Conservation (phyloP, 768 basidiomycete genomes). For the Pleurotus sapidus region DNA sequence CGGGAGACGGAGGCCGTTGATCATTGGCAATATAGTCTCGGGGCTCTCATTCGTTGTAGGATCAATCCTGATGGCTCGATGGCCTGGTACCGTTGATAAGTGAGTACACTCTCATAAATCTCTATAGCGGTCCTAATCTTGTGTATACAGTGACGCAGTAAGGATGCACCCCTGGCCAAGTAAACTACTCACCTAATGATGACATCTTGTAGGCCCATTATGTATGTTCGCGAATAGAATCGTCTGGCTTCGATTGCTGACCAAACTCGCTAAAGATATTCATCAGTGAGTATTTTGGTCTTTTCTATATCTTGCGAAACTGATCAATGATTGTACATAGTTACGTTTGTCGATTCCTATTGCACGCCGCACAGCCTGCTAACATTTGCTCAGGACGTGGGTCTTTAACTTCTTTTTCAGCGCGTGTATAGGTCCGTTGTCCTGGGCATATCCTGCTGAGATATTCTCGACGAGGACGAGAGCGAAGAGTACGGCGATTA, state of each 20-base stretch:
- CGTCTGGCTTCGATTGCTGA: neutral
- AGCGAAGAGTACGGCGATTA: conserved; percentile 42
- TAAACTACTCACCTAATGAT: neutral
- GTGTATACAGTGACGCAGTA: conserved; percentile 29
- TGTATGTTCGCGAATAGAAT: conserved; percentile 17
- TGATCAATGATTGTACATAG: conserved; percentile 1
- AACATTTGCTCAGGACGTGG: conserved; percentile 30
- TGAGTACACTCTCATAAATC: conserved; percentile 13
- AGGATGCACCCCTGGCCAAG: conserved; percentile 9
- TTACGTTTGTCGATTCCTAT: conserved; percentile 17
- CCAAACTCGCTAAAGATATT: conserved; percentile 27
- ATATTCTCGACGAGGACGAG: conserved; percentile 42
- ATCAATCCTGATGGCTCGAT: conserved; percentile 40
- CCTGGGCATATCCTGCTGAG: conserved; percentile 44
- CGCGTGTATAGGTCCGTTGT: conserved; percentile 41
- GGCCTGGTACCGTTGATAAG: conserved; percentile 42
- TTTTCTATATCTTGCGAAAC: neutral
- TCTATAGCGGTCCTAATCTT: neutral
- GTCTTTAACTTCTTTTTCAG: conserved; percentile 48
- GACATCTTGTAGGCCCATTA: conserved; percentile 30
- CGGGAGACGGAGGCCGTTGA: conserved; percentile 36
- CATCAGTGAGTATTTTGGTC: conserved; percentile 28
- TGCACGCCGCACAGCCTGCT: too few relatives aligned
- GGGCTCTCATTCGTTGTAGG: conserved; percentile 42
- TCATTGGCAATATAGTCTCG: conserved; percentile 38